phyloP scores from a whole-genome alignment of 306 rosid species.

The Medicago arabica region DNA sequence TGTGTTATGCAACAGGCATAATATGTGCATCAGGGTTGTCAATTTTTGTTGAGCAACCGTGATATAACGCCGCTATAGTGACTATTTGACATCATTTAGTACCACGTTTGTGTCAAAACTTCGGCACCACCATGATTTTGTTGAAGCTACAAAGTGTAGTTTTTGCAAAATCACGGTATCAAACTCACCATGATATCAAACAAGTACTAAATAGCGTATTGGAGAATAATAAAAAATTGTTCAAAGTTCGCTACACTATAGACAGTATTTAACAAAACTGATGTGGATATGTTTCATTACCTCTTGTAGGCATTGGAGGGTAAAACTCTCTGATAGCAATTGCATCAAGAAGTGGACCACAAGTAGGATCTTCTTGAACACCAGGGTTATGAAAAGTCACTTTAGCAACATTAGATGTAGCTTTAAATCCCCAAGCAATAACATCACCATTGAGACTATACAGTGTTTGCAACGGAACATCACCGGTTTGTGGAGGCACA shows the following conservation, averaged over 20 bases:
- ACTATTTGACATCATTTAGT: too few relatives aligned
- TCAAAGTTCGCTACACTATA: background rate
- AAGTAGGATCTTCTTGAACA: constrained; percentile 87
- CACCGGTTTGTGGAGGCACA: constrained; percentile 76
- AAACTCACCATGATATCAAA: too few relatives aligned
- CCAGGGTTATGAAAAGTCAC: constrained; percentile 92
- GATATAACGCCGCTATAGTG: background rate
- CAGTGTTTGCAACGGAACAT: constrained; percentile 86
- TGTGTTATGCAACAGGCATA: background rate
- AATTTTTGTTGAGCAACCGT: background rate
- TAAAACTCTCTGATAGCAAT: constrained; percentile 84
- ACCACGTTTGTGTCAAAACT: too few relatives aligned
- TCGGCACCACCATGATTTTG: too few relatives aligned
- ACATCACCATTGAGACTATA: constrained; percentile 84
- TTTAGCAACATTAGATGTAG: constrained; percentile 51
- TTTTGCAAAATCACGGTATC: too few relatives aligned
- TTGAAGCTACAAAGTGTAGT: too few relatives aligned
- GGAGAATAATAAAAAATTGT: background rate
- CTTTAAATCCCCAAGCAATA: constrained; percentile 79
- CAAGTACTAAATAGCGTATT: too few relatives aligned
- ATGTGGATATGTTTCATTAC: constrained; percentile 49
- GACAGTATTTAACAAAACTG: background rate
- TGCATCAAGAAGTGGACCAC: constrained; percentile 95
- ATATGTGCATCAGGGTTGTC: background rate
- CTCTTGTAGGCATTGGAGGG: constrained; percentile 72